Conservation (phyloP, 306 rosid genomes). For the Vigna mungo region DNA sequence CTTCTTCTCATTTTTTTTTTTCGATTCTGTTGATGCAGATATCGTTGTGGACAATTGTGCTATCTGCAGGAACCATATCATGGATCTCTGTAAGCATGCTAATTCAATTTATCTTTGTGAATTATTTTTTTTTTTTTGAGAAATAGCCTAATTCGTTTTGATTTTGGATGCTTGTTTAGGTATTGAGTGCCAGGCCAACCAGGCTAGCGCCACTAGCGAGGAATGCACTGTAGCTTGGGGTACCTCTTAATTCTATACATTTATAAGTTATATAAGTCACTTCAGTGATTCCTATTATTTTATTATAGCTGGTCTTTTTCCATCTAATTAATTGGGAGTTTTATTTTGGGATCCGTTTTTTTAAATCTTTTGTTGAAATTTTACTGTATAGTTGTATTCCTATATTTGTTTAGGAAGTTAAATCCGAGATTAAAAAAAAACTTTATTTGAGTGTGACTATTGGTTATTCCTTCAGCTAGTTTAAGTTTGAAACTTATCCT, state of each 20-base stretch:
- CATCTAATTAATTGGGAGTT: neutral
- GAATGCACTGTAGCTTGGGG: conserved; percentile 67
- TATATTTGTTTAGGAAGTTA: neutral
- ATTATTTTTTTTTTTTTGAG: neutral
- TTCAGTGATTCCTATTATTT: neutral
- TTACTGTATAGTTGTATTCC: neutral
- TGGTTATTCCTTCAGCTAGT: conserved; percentile 7
- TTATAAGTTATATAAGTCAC: too few relatives aligned
- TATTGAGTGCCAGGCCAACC: conserved; percentile 93
- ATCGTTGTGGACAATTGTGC: conserved; percentile 95
- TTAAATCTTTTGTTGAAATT: neutral
- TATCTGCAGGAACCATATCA: conserved; percentile 89
- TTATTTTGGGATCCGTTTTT: neutral
- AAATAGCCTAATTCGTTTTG: neutral
- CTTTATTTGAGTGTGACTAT: neutral
- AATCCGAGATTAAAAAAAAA: neutral
- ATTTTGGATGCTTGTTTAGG: conserved; percentile 48
- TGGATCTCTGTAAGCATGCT: conserved; percentile 81
- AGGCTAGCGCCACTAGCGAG: conserved; percentile 62
- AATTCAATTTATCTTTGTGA: neutral
- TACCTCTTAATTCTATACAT: conserved; percentile 21
- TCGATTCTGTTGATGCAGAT: conserved; percentile 51
- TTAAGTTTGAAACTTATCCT: neutral
- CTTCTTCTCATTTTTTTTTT: conserved; percentile 5
- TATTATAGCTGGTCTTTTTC: too few relatives aligned